phyloP scores from a whole-genome alignment of 192 early-diverging fungal genomes.

The Rhizophagus clarus region DNA sequence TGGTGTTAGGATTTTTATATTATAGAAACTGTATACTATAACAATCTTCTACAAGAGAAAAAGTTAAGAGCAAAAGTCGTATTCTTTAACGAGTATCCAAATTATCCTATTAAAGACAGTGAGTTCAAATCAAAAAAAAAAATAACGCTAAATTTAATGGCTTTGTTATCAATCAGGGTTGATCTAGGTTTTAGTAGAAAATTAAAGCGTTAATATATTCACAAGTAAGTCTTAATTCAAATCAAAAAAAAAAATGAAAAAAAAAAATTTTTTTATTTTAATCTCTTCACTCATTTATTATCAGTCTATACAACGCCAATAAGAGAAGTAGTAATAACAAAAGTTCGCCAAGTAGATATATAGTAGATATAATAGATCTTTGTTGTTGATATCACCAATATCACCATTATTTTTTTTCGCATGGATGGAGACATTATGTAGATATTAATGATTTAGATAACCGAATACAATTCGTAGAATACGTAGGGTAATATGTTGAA shows the following conservation, averaged over 20 bases:
- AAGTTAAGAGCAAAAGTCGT: no score
- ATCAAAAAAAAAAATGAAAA: no score
- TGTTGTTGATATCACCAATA: background rate
- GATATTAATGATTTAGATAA: background rate
- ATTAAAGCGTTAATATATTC: background rate
- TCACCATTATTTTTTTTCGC: background rate
- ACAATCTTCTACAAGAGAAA: background rate
- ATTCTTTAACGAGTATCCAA: background rate
- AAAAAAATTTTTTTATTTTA: no score
- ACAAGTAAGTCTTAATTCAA: background rate
- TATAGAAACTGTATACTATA: background rate
- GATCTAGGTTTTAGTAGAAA: background rate
- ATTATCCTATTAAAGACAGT: background rate
- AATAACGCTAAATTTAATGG: no score
- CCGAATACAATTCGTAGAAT: background rate
- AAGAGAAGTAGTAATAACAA: background rate
- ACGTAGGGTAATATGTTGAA: background rate
- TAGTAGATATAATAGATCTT: background rate
- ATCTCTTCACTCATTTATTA: no score
- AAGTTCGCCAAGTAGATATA: background rate
- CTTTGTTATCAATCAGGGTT: background rate
- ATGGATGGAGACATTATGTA: background rate
- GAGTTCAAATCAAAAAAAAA: background rate
- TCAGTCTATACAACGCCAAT: conserved; percentile 7
- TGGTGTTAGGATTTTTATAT: background rate